A percentile compares a stretch with the other conserved stretches of the same genome.
These are phyloP conservation scores for Paecilomyces fulvus DNA, from an alignment of 2,329 filamentous ascomycete genomes.

Conservation along the genomic window DNA sequence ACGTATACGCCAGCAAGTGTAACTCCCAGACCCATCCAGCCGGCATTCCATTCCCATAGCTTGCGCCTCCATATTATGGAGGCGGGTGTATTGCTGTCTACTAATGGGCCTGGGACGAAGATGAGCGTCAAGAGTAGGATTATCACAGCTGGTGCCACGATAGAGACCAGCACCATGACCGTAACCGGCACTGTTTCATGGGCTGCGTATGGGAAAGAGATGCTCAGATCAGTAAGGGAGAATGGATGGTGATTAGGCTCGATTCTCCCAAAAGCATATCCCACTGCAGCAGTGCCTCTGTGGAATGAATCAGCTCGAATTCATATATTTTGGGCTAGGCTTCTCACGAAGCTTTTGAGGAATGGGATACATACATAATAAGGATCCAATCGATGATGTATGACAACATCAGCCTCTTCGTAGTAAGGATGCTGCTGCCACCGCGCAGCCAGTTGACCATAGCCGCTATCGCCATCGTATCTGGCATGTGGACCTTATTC, in stretches of 20 bases:
- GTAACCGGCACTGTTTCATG: slow-evolving; percentile 64
- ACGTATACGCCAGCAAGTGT: slow-evolving; percentile 65
- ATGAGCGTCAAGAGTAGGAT: slow-evolving; percentile 60
- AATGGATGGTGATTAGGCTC: slow-evolving; percentile 63
- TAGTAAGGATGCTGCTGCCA: slow-evolving; percentile 16
- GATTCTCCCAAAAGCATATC: slow-evolving; percentile 50
- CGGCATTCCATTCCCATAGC: slow-evolving; percentile 82
- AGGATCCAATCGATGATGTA: slow-evolving; percentile 70
- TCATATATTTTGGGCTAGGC: background rate
- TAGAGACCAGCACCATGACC: slow-evolving; percentile 55
- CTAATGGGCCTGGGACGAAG: slow-evolving; percentile 64
- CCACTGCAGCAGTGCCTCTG: slow-evolving; percentile 50
- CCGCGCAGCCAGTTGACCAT: background rate
- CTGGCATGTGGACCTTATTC: background rate
- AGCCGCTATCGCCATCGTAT: background rate
- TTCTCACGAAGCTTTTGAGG: background rate
- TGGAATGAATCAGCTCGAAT: slow-evolving; percentile 7
- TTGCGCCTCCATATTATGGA: slow-evolving; percentile 68
- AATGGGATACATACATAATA: slow-evolving; percentile 38
- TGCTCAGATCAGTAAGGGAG: slow-evolving; percentile 62
- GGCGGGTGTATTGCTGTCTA: slow-evolving; percentile 54
- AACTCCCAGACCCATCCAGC: slow-evolving; percentile 72
- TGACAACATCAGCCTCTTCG: slow-evolving; percentile 50
- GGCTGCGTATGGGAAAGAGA: slow-evolving; percentile 66
- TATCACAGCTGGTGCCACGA: slow-evolving; percentile 57